Conservation (phyloP, 2,329 filamentous ascomycete species). For the Daldinia sp. region DNA sequence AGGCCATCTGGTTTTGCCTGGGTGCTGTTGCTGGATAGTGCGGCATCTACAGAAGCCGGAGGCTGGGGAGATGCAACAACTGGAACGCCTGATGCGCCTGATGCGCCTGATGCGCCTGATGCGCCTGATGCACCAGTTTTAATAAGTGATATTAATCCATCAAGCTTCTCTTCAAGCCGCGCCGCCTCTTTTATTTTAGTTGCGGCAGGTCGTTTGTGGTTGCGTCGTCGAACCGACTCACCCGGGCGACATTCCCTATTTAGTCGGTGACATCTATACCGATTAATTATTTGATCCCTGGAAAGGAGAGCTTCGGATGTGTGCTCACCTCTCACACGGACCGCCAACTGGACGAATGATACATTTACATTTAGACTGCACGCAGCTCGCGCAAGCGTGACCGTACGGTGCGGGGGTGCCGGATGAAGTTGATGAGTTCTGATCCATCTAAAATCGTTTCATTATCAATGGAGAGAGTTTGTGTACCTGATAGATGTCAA, state of each 20-base stretch:
- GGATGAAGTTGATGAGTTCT: neutral
- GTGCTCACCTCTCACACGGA: neutral
- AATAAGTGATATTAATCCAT: slow-evolving; percentile 1
- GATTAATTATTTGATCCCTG: neutral
- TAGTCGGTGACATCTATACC: neutral
- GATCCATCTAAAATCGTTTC: neutral
- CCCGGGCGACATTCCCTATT: slow-evolving; percentile 3
- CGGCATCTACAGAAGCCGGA: neutral
- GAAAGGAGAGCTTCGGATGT: no score
- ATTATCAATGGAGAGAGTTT: no score
- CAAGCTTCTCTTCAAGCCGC: slow-evolving; percentile 1
- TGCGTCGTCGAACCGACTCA: slow-evolving; percentile 1
- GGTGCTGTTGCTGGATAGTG: neutral
- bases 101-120: neutral
- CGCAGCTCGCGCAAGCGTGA: neutral
- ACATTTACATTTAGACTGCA: slow-evolving; percentile 3
- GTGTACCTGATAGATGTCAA: no score
- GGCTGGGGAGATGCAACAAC: neutral
- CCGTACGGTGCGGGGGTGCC: neutral
- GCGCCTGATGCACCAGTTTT: neutral
- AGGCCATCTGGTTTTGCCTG: neutral
- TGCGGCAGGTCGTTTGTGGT: neutral
- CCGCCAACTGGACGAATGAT: slow-evolving; percentile 4
- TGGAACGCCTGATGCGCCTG: neutral
- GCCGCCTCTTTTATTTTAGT: neutral